These are phyloP conservation scores for Pseudocercospora ulei DNA, from an alignment of 2,329 filamentous ascomycete genomes.

Conservation along the genomic window DNA sequence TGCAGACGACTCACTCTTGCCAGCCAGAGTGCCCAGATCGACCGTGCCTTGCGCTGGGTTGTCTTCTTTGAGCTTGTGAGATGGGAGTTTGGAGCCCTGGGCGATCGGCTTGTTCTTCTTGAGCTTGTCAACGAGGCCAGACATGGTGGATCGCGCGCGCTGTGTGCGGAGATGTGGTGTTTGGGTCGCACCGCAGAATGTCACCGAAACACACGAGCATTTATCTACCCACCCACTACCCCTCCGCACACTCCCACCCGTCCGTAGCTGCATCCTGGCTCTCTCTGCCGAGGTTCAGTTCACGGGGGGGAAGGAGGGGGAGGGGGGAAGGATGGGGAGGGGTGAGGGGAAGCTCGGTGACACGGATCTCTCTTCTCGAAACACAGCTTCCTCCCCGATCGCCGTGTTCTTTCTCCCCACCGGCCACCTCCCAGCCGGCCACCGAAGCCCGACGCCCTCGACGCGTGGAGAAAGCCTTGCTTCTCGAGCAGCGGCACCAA, in stretches of 20 bases:
- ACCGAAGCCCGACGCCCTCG: constrained; percentile 33
- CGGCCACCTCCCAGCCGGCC: constrained; percentile 37
- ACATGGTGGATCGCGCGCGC: constrained; percentile 8
- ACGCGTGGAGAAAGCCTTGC: constrained; percentile 40
- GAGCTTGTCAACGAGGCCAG: constrained; percentile 23
- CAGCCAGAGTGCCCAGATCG: constrained; percentile 21
- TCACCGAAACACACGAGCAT: too few species aligned
- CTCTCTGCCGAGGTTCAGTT: too few species aligned
- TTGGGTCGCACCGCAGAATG: neutral
- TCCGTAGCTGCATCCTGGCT: too few species aligned
- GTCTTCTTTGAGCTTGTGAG: constrained; percentile 24
- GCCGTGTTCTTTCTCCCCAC: constrained; percentile 33
- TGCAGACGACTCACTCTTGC: constrained; percentile 22
- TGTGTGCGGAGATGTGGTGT: neutral
- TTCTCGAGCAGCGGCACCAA: constrained; percentile 1
- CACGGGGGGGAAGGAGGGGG: too few species aligned
- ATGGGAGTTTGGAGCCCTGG: constrained; percentile 23
- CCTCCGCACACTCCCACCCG: too few species aligned
- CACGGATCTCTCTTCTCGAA: constrained; percentile 13
- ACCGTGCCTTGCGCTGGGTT: constrained; percentile 25
- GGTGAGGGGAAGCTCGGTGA: too few species aligned
- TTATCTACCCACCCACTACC: too few species aligned
- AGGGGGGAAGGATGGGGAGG: too few species aligned
- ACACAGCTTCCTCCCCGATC: constrained; percentile 27
- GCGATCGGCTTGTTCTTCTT: constrained; percentile 21